Percentiles rank a stretch among this genome's conserved stretches.
These are phyloP conservation scores for Colletotrichum coccodes DNA, from an alignment of 2,329 filamentous ascomycete genomes.

Conservation along the genomic window DNA sequence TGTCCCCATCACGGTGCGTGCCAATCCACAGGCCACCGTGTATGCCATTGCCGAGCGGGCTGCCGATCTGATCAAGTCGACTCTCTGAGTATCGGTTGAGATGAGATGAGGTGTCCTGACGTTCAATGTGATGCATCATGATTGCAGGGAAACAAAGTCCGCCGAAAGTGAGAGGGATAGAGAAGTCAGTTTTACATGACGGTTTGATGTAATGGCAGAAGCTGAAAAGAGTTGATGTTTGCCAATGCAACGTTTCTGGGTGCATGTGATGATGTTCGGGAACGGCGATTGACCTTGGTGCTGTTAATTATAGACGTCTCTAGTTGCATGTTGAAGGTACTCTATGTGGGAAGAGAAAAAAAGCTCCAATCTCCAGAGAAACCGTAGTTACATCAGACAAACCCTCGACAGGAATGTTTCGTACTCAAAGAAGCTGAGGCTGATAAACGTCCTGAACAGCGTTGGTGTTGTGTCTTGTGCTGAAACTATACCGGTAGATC, in stretches of 20 bases:
- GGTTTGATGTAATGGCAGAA: neutral
- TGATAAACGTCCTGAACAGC: too few relatives aligned
- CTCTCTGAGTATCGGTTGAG: neutral
- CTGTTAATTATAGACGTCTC: neutral
- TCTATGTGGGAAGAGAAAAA: too few relatives aligned
- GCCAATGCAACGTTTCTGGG: neutral
- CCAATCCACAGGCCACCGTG: conserved; percentile 45
- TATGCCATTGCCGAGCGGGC: conserved; percentile 48
- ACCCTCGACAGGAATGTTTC: too few relatives aligned
- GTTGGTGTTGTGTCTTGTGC: too few relatives aligned
- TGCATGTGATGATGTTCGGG: neutral
- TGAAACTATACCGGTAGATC: too few relatives aligned
- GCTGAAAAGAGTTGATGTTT: neutral
- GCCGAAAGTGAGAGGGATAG: too few relatives aligned
- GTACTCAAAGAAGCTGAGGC: too few relatives aligned
- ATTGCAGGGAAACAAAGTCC: neutral
- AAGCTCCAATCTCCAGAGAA: neutral
- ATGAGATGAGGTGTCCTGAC: too few relatives aligned
- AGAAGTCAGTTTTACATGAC: neutral
- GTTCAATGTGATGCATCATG: neutral
- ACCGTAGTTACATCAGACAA: conserved; percentile 9
- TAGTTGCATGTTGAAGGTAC: neutral
- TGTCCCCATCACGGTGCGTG: conserved; percentile 42
- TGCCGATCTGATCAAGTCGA: conserved; percentile 35
- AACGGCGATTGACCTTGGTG: neutral